A percentile compares a stretch with the other conserved stretches of the same genome.
Evolutionary conservation across 495 filamentous ascomycete species (phyloP).

Genomic region (Xylaria flabelliformis): DNA sequence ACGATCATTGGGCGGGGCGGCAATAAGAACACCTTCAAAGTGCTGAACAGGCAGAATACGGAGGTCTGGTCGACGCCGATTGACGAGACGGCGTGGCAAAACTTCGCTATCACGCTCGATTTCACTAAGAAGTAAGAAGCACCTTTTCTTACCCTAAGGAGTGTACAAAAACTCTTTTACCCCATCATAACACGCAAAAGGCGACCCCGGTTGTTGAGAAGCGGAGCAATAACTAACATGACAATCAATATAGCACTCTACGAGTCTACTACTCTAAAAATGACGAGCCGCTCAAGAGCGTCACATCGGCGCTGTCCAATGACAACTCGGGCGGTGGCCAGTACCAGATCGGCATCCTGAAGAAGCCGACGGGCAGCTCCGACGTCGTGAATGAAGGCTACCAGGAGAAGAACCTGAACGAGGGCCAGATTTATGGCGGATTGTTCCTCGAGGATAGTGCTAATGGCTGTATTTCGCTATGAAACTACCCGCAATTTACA

Average conservation of each 20-base stretch:
- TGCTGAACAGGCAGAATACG: constrained; percentile 54
- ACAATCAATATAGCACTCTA: constrained; percentile 51
- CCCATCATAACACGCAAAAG: neutral
- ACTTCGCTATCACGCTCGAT: constrained; percentile 63
- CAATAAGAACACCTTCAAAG: constrained; percentile 53
- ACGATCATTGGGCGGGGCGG: constrained; percentile 54
- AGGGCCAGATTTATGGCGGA: constrained; percentile 62
- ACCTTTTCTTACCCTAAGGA: neutral
- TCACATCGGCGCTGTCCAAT: constrained; percentile 54
- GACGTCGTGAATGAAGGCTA: constrained; percentile 61
- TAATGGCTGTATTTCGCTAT: constrained; percentile 51
- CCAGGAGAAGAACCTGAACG: constrained; percentile 56
- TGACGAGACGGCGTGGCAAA: constrained; percentile 58
- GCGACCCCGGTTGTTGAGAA: neutral
- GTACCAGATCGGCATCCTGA: constrained; percentile 63
- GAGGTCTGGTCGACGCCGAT: constrained; percentile 55
- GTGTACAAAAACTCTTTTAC: neutral
- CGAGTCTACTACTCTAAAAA: constrained; percentile 60
- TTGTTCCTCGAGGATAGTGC: constrained; percentile 62
- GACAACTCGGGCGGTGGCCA: constrained; percentile 61
- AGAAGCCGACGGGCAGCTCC: constrained; percentile 61
- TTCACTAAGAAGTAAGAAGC: constrained; percentile 55
- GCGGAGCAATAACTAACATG: neutral
- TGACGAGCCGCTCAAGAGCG: constrained; percentile 53
- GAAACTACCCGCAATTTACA: constrained; percentile 19